Base-by-base conservation (phyloP, 768 basidiomycete genomes). In the Cystobasidium tubakii region DNA sequence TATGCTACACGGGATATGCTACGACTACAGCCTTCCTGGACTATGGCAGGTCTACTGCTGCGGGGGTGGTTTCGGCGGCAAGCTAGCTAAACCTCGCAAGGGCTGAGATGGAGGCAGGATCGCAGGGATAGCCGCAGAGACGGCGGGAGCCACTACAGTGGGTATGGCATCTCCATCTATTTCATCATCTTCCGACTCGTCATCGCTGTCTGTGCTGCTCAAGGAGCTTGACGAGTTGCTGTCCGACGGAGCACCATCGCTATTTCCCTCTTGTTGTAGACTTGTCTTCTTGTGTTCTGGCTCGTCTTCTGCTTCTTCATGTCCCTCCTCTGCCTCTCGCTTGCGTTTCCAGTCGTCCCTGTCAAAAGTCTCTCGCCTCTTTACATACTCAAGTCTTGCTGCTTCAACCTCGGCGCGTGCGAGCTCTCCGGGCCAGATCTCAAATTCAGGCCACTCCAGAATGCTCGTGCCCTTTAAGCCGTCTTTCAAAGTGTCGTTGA, bases 371-470 rank as follows among this genome's bases (percentile, higher is more conserved):
- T 12, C 27, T n/a, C 69, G 54, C 44, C 55, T 31, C 25, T 55
- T 54, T 1, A 21, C 69, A 33, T 29, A 60, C 54, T 71, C 53
- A 1, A 71, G 34, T 23, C 19, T 55, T 17, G 19, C 69, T n/a
- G 53, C 54, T 31, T 55, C 34, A 3, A 71, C 23, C 36, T 42
- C 44, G 4, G 4, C 31, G 9, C 54, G 54, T 9, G 54, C 69
- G 4, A 39, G 19, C 33, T 23, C 19, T 36, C 7, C 54, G 15
- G 69, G 69, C 50, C 54, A 71, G 19, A 71, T n/a, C 54, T 71
- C 69, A 27, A 71, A 60, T 50, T 67, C 66, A 19, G 66, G 66
- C 66, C 66, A 67, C 27, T 67, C 66, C 1, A 67, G 66, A 4
- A 67, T 67, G 53, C 43, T 29, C 27, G 66, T 67, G 23, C 66